Evolutionary conservation across 176 grass and related monocot species (phyloP).

Genomic region (Pontederia paniculata): DNA sequence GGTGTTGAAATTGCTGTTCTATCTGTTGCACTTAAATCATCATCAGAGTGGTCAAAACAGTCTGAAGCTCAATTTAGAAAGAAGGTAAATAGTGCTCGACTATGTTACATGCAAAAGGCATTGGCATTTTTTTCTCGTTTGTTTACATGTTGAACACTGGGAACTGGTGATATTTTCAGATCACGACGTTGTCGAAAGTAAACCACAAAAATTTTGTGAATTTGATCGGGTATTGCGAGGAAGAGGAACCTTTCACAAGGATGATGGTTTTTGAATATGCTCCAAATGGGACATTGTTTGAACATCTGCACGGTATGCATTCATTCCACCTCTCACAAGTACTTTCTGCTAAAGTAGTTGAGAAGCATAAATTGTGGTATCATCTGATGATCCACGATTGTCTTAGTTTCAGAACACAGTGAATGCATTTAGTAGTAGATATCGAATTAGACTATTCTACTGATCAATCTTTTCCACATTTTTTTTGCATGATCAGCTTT

Average conservation of each 20-base stretch:
- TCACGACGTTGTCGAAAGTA: constrained; percentile 63
- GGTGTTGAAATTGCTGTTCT: constrained; percentile 72
- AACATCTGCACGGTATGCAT: constrained; percentile 72
- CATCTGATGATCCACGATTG: no score
- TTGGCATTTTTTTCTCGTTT: no score
- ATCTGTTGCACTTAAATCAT: constrained; percentile 33
- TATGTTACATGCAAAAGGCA: background rate
- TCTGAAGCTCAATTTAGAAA: constrained; percentile 61
- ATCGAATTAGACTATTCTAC: no score
- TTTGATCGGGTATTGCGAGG: constrained; percentile 81
- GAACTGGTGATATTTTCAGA: constrained; percentile 33
- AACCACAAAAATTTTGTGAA: constrained; percentile 88
- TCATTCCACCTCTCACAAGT: background rate
- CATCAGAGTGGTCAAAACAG: constrained; percentile 64
- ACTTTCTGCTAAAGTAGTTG: no score
- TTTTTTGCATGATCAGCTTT: background rate
- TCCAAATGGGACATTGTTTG: constrained; percentile 86
- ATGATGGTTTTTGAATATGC: constrained; percentile 95
- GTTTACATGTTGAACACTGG: no score
- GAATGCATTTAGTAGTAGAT: no score
- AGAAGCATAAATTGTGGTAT: no score
- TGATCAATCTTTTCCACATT: no score
- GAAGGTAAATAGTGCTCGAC: constrained; percentile 40
- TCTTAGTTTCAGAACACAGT: no score
- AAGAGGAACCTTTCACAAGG: constrained; percentile 60